phyloP scores from a whole-genome alignment of 352 stramenopile genomes.

The Phytopythium aichiense region DNA sequence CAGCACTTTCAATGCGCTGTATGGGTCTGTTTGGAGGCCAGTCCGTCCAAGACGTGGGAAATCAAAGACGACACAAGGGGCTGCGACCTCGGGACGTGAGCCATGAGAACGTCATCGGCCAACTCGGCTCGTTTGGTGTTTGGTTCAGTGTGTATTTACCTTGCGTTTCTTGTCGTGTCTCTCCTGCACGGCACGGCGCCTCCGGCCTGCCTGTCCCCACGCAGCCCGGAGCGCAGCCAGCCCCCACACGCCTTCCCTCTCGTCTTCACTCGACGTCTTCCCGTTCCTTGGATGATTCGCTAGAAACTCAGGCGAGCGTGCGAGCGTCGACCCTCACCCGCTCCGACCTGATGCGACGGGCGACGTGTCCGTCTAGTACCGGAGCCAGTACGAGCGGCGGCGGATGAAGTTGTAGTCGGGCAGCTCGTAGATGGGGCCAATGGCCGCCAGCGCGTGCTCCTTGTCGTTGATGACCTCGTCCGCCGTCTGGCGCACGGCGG shows the following conservation, averaged over 20 bases:
- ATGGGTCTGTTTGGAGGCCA: too few relatives aligned
- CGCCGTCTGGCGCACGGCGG: conserved; percentile 88
- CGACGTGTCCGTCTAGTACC: conserved; percentile 57
- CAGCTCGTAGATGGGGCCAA: conserved; percentile 98
- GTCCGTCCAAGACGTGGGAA: background rate
- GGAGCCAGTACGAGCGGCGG: conserved; percentile 97
- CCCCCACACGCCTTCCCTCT: conserved; percentile 29
- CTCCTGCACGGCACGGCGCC: background rate
- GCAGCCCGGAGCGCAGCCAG: background rate
- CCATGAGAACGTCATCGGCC: background rate
- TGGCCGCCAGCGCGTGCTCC: conserved; percentile 97
- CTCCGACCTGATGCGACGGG: conserved; percentile 2
- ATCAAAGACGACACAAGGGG: background rate
- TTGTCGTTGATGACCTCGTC: conserved; percentile 97
- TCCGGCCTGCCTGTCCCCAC: background rate
- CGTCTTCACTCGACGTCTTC: conserved; percentile 19
- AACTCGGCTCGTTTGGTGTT: conserved; percentile 1
- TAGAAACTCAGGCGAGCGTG: background rate
- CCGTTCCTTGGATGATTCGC: background rate
- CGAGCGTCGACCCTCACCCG: conserved; percentile 4
- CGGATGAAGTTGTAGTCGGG: conserved; percentile 99
- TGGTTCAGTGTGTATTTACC: conserved; percentile 11
- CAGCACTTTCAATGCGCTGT: too few relatives aligned
- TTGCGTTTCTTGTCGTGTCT: conserved; percentile 6
- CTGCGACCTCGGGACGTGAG: background rate